Evolutionary conservation across 352 stramenopile genomes (phyloP).

Genomic region (Plasmopara muralis): DNA sequence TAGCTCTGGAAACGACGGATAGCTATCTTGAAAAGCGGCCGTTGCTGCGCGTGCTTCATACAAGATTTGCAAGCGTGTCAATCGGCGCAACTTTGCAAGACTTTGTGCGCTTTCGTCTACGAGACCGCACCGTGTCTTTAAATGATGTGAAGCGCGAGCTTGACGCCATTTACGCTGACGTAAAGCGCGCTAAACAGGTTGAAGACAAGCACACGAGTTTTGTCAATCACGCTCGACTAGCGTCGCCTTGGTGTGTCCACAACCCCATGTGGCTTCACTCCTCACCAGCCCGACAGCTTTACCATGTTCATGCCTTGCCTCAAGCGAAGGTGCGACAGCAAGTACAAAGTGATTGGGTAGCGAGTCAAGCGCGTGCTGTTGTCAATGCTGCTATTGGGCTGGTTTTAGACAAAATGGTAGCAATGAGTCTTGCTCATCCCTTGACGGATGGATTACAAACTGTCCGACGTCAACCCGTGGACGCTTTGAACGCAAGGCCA

Average conservation of each 20-base stretch:
- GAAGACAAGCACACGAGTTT: slow-evolving; percentile 40
- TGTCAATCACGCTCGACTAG: slow-evolving; percentile 31
- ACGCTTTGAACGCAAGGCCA: slow-evolving; percentile 4
- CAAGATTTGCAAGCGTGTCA: slow-evolving; percentile 44
- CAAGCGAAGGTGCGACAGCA: slow-evolving; percentile 37
- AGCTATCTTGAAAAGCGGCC: slow-evolving; percentile 47
- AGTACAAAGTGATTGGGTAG: slow-evolving; percentile 19
- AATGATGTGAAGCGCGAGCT: slow-evolving; percentile 19
- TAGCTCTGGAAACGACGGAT: slow-evolving; percentile 32
- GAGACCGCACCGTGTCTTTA: slow-evolving; percentile 38
- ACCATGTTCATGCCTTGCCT: slow-evolving; percentile 45
- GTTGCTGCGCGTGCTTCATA: slow-evolving; percentile 49
- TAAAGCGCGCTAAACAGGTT: slow-evolving; percentile 18
- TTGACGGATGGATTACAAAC: slow-evolving; percentile 11
- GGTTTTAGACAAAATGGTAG: slow-evolving; percentile 33
- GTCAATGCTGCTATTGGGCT: slow-evolving; percentile 30
- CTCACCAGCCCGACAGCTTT: slow-evolving; percentile 38
- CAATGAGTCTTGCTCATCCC: slow-evolving; percentile 6
- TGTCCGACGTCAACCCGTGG: slow-evolving; percentile 1
- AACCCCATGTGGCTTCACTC: slow-evolving; percentile 36
- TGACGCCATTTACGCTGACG: slow-evolving; percentile 33
- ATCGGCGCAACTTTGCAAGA: slow-evolving; percentile 33
- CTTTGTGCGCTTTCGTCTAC: slow-evolving; percentile 47
- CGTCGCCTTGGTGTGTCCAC: slow-evolving; percentile 57
- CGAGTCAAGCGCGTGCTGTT: slow-evolving; percentile 21